phyloP scores from a whole-genome alignment of 2,329 filamentous ascomycete genomes.

The Geosmithia flava region DNA sequence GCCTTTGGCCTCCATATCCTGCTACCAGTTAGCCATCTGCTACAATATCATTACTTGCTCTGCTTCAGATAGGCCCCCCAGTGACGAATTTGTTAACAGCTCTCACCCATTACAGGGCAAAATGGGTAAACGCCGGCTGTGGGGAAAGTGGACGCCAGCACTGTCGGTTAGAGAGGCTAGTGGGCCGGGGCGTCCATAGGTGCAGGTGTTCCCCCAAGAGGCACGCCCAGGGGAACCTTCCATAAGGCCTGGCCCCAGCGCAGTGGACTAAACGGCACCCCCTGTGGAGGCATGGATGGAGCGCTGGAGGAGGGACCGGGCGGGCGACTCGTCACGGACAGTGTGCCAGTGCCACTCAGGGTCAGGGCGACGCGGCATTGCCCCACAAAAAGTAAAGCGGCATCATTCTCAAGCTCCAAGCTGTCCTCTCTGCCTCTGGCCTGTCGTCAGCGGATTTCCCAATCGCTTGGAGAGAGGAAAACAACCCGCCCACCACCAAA shows the following conservation, averaged over 20 bases:
- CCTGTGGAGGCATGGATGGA: background rate
- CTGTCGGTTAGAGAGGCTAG: background rate
- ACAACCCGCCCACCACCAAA: constrained; percentile 1
- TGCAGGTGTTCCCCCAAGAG: no score
- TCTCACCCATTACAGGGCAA: background rate
- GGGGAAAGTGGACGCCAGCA: background rate
- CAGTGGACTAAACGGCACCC: background rate
- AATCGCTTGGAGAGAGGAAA: background rate
- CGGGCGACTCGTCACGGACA: no score
- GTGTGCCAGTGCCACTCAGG: background rate
- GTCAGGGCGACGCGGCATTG: background rate
- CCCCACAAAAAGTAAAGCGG: constrained; percentile 6
- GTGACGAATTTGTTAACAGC: background rate
- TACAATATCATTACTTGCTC: background rate
- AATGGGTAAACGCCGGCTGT: background rate
- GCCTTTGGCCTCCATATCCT: no score
- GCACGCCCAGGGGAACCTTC: no score
- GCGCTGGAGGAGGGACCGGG: background rate
- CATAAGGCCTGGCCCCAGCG: no score
- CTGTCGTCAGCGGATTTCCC: background rate
- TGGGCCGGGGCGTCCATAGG: background rate
- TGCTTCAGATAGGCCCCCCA: background rate
- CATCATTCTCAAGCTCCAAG: constrained; percentile 25
- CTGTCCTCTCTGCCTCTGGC: constrained; percentile 22
- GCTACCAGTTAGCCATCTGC: background rate